phyloP scores from a whole-genome alignment of 345 rosid species.

The Psidium guajava region DNA sequence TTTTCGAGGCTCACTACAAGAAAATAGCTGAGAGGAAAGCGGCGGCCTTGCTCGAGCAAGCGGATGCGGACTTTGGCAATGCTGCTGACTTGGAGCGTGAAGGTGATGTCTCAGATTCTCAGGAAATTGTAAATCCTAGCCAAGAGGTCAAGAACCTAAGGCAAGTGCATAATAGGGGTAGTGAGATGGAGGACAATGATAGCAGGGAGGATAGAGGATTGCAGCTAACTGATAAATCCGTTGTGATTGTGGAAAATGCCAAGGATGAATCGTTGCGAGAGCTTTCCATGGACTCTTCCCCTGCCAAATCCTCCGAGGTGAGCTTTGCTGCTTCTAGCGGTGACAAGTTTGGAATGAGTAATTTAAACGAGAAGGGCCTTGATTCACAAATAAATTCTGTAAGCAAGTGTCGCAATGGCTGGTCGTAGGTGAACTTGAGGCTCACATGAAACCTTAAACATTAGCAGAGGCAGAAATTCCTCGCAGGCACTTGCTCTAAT shows the following conservation, averaged over 20 bases:
- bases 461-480: background rate
- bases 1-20: conserved; percentile 14
- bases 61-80: conserved; percentile 8
- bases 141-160: background rate
- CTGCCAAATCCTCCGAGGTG: conserved; percentile 14
- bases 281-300: background rate
- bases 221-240: background rate
- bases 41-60: conserved; percentile 62
- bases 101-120: background rate
- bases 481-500: background rate
- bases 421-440: background rate
- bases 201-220: background rate
- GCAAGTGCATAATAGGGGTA: conserved; percentile 1
- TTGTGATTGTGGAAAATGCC: background rate
- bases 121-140: background rate
- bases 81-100: conserved; percentile 8
- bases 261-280: conserved; percentile 2
- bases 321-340: conserved; percentile 22
- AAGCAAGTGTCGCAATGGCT: background rate
- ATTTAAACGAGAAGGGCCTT: conserved; percentile 5
- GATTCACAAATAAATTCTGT: background rate
- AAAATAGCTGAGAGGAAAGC: conserved; percentile 18
- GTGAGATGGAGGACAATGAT: conserved; percentile 7
- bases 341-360: conserved; percentile 14
- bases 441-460: background rate